A percentile compares a stretch with the other conserved stretches of the same genome.
These are phyloP conservation scores for Candida easanensis DNA, from an alignment of 805 yeast species.

Conservation along the genomic window DNA sequence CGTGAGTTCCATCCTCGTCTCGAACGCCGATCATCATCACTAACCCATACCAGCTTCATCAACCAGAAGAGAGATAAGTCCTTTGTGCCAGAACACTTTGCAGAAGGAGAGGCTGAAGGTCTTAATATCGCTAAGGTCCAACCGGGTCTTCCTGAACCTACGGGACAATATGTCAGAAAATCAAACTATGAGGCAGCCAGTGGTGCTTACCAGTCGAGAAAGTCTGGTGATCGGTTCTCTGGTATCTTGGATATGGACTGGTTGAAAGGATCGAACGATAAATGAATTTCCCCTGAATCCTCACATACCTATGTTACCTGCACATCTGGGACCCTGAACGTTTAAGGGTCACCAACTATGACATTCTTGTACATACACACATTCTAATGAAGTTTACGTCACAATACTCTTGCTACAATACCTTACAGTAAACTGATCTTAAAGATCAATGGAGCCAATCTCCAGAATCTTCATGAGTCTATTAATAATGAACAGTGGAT, in stretches of 20 bases:
- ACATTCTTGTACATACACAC: too few species aligned
- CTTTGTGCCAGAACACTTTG: conserved; percentile 32
- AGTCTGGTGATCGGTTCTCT: conserved; percentile 48
- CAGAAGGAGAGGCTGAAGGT: conserved; percentile 9
- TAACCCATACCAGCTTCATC: conserved; percentile 24
- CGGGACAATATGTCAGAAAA: conserved; percentile 41
- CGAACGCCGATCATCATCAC: not conserved
- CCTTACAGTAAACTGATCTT: too few species aligned
- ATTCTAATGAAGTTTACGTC: too few species aligned
- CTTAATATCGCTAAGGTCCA: conserved; percentile 36
- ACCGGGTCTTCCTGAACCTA: conserved; percentile 55
- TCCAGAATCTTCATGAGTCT: too few species aligned
- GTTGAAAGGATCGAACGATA: conserved; percentile 18
- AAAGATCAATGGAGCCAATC: too few species aligned
- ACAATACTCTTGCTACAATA: too few species aligned
- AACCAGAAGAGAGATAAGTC: conserved; percentile 34
- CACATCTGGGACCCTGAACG: too few species aligned
- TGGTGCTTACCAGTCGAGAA: conserved; percentile 53
- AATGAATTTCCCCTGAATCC: not conserved
- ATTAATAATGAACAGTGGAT: too few species aligned
- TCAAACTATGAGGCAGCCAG: conserved; percentile 72
- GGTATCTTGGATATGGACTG: conserved; percentile 26
- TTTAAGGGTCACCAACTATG: too few species aligned
- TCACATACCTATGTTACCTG: too few species aligned
- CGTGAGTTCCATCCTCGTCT: conserved; percentile 25